Evolutionary conservation across 1,284 basidiomycete species (phyloP), one percentile per base, ranked within the genome.

Genomic region (Puccinia polysora): DNA sequence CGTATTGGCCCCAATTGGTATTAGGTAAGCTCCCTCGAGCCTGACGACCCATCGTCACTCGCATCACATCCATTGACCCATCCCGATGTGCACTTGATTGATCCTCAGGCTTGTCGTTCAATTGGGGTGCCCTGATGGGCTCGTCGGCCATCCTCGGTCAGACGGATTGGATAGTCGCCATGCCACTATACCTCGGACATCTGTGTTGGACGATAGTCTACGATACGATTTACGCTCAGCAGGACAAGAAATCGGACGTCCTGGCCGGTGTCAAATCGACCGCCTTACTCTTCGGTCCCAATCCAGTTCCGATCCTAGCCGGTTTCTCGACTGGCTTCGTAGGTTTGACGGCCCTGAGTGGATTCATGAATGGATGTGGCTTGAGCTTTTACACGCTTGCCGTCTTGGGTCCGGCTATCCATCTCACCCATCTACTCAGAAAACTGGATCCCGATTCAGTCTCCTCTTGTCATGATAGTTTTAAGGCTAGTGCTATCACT

Each of bases 161-260:
- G 0, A 87, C 89, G 5, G 83, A 96, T 77, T 96, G 93, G 93
- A 79, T 79, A 5, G 86, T 93, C 43, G 89, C 89, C 50, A 81
- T 91, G 12, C 93, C 95, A 1, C 84, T 99, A 18, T 98, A 97
- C 78, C 87, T 87, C 0, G 91, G 95, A 2, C 90, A 90, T 6
- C 83, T 94, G 38, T 87, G 86, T 76, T 98, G 94, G 92, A 96
- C 94, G 62, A 84, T 99, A 65, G 89, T 94, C 0, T 99, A 98
- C 78, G 95, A 99, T 78, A 96, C 88, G 60, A 95, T 98, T 76
- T 99, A 99, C 78, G 95, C 95, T 1, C 96, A 98, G 80, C 95
- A 97, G 89, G 95, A 99, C 81, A 97, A 97, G 82, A 80, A 77
- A 5, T 96, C 98, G 82, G 95, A 99, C 78, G 83, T 91, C 47